A percentile compares a stretch with the other conserved stretches of the same genome.
phyloP scores from a whole-genome alignment of 495 filamentous ascomycete species.

The Recurvomyces mirabilis region DNA sequence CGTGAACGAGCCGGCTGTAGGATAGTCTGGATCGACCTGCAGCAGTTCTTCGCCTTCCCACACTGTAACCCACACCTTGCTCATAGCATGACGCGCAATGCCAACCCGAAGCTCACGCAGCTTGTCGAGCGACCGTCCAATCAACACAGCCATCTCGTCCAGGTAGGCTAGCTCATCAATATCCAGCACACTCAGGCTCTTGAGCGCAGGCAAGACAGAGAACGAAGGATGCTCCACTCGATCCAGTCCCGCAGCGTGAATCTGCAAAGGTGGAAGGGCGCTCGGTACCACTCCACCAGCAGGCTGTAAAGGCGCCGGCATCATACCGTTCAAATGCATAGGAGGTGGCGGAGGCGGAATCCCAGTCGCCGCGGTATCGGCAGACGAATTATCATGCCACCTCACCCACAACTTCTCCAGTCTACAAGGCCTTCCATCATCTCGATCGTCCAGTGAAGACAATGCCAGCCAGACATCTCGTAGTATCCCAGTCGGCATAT shows the following conservation, averaged over 20 bases:
- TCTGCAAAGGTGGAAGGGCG: slow-evolving; percentile 25
- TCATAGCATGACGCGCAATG: slow-evolving; percentile 50
- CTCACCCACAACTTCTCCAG: slow-evolving; percentile 76
- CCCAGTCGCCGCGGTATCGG: slow-evolving; percentile 25
- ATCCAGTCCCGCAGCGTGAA: slow-evolving; percentile 24
- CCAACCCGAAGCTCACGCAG: slow-evolving; percentile 72
- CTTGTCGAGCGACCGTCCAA: slow-evolving; percentile 56
- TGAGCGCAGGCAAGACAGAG: slow-evolving; percentile 70
- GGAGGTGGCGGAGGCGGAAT: slow-evolving; percentile 27
- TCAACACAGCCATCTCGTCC: slow-evolving; percentile 76
- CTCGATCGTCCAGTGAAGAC: slow-evolving; percentile 55
- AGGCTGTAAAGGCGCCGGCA: slow-evolving; percentile 19
- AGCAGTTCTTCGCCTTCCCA: slow-evolving; percentile 48
- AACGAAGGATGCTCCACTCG: slow-evolving; percentile 77
- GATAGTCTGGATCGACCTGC: slow-evolving; percentile 43
- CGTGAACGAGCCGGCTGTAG: slow-evolving; percentile 20
- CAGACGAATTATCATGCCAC: slow-evolving; percentile 68
- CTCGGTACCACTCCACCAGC: slow-evolving; percentile 12
- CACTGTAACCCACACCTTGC: slow-evolving; percentile 47
- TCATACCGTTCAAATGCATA: slow-evolving; percentile 14
- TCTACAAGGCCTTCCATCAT: slow-evolving; percentile 50
- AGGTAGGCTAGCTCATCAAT: slow-evolving; percentile 82
- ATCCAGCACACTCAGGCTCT: slow-evolving; percentile 71
- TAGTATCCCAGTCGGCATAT: slow-evolving; percentile 87
- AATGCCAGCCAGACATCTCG: slow-evolving; percentile 81